Base-by-base conservation (phyloP, 768 basidiomycete species). In the Pisolithus marmoratus region DNA sequence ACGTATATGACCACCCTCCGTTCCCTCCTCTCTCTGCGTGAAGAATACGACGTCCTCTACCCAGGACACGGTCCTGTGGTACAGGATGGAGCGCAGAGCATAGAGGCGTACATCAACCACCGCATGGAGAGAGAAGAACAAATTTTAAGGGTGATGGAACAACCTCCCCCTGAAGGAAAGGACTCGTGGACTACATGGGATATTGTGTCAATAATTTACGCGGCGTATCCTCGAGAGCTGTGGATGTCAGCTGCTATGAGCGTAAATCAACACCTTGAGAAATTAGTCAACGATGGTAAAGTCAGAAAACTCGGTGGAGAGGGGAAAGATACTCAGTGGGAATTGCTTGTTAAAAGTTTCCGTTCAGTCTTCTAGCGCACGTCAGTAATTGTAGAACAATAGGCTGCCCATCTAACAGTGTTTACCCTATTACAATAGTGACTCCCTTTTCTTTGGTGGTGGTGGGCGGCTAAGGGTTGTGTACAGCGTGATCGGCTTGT, bases 1-100 rank as follows among this genome's bases (percentile, higher is more conserved):
- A 60, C 77, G 5, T 96, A 94, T 60, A 67, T 94, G 20, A 54
- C 70, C 5, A 85, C 83, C 53, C 76, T 95, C 41, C 74, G 72
- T 40, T 75, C 67, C 56, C 77, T 91, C 69, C 70, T 83, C 17
- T 66, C 62, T 12, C 58, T 66, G 52, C 46, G 57, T 26, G 76
- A 77, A 57, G 70, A 69, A 8, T 77, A 80, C 61, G 70, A 71
- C 22, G 58, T 60, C 15, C 72, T 97, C n/a, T 94, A 93, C 63
- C 94, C 94, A 0, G 93, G 83, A 1, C 95, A 98, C 56, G 95
- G 95, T 0, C 85, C 89, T 5, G 82, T 89, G 31, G 78, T 94
- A 2, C 53, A 66, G 6, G 73, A 88, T 14, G 89, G 87, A 6
- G 66, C 74, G 38, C 72, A 75, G 34, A 72, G 81, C 27, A 83